These are phyloP conservation scores for Krasilnikovozyma curviuscula DNA, from an alignment of 768 basidiomycete genomes.

Conservation along the genomic window DNA sequence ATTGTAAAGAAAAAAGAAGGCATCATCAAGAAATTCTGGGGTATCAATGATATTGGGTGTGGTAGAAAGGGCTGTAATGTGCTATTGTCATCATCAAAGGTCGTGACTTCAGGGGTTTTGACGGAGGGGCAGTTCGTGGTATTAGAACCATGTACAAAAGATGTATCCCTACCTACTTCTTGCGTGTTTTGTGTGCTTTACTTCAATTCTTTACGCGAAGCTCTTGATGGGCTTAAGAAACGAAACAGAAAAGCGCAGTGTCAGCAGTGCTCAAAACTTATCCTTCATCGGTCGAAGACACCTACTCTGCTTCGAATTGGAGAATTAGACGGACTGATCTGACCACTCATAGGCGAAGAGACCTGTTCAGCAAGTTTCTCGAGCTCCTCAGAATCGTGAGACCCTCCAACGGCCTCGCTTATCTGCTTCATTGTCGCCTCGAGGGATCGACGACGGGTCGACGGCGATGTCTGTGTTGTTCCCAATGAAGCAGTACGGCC, in stretches of 20 bases:
- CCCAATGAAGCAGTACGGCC: conserved; percentile 65
- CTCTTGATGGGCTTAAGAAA: neutral
- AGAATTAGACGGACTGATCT: too few species aligned
- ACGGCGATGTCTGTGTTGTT: conserved; percentile 87
- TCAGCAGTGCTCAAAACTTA: neutral
- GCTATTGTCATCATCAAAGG: too few species aligned
- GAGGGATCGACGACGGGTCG: conserved; percentile 70
- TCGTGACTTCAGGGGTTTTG: too few species aligned
- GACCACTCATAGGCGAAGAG: conserved; percentile 3
- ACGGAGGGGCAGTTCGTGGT: too few species aligned
- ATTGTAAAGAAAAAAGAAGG: too few species aligned
- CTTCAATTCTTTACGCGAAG: neutral
- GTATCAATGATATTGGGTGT: too few species aligned
- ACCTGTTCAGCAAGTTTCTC: conserved; percentile 23
- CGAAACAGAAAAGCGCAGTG: neutral
- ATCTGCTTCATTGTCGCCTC: conserved; percentile 93
- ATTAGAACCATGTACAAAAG: too few species aligned
- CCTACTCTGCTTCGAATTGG: neutral
- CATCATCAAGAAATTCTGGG: too few species aligned
- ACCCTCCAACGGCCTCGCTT: conserved; percentile 75
- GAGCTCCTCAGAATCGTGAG: conserved; percentile 27
- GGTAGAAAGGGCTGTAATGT: too few species aligned
- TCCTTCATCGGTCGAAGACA: neutral
- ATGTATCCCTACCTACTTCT: too few species aligned
- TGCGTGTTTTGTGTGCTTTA: too few species aligned